A percentile compares a stretch with the other conserved stretches of the same genome.
Evolutionary conservation across 2,329 filamentous ascomycete species (phyloP).

Genomic region (Aspergillus japonicus): DNA sequence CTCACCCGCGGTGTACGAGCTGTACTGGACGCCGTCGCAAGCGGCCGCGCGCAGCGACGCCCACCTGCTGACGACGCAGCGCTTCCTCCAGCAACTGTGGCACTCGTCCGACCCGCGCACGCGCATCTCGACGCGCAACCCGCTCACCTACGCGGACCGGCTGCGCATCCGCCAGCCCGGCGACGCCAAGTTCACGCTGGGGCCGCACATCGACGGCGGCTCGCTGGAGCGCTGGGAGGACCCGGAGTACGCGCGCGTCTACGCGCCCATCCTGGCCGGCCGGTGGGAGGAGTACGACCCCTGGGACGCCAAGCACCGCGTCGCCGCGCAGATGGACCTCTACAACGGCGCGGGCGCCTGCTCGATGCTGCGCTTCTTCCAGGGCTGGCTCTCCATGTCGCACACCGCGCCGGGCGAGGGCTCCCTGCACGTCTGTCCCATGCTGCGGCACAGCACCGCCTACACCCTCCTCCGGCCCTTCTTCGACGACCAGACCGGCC

Average conservation of each 20-base stretch:
- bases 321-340: constrained; percentile 68
- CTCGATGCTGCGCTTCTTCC: constrained; percentile 82
- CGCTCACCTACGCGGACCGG: constrained; percentile 68
- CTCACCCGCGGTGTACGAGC: constrained; percentile 69
- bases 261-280: constrained; percentile 70
- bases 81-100: constrained; percentile 65
- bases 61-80: constrained; percentile 61
- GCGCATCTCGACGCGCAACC: constrained; percentile 54
- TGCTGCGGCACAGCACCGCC: constrained; percentile 70
- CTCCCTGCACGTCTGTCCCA: constrained; percentile 77
- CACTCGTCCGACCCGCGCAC: constrained; percentile 53
- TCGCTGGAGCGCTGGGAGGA: constrained; percentile 74
- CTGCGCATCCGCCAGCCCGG: constrained; percentile 71
- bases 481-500: constrained; percentile 59
- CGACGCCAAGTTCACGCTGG: constrained; percentile 68
- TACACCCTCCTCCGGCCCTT: constrained; percentile 84
- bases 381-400: constrained; percentile 82
- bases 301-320: constrained; percentile 71
- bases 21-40: constrained; percentile 73
- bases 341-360: constrained; percentile 81
- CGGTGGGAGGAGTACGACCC: constrained; percentile 79
- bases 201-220: constrained; percentile 72
- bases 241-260: constrained; percentile 69
- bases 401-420: constrained; percentile 71
- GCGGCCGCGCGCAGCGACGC: constrained; percentile 66